Evolutionary conservation across 352 stramenopile species (phyloP), one percentile per base, ranked within the genome.

Genomic region (Pythium phragmiticola): DNA sequence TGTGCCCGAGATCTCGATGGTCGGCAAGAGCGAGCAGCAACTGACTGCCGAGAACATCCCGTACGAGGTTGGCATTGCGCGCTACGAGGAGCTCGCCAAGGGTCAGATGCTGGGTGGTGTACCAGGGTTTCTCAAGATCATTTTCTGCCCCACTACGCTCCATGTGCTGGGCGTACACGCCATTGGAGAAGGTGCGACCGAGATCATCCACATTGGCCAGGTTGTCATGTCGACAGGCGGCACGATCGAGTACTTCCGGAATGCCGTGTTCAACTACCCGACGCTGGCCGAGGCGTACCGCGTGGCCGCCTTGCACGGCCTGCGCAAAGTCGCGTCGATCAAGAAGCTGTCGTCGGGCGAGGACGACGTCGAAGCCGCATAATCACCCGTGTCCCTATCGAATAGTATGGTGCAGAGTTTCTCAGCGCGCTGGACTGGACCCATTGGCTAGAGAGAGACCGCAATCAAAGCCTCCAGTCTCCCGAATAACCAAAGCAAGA

Each of bases 201-300:
- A 95, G 62, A 95, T 95, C 69, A 93, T 95, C 66, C 87, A 95
- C 74, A 93, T 95, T 73, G 87, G 87, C 17, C 87, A 95, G 62
- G 85, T 94, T 23, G 85, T 90, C 26, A 94, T 94, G 82, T 88
- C 85, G 14, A 94, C 82, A 30, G 86, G 75, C 48, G 88, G 86
- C 42, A 91, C 82, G 19, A 75, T 97, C 50, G 84, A 95, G 50
- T 96, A 96, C 77, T 96, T 97, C 71, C 82, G 84, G 53, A 92
- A 92, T 56, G 86, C 89, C 23, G 89, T 97, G 61, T 96, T 97
- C 72, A 97, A 97, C 76, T 97, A 95, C 76, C 89, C 89, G 47
- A 97, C 88, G 28, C 73, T 97, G 53, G 88, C 88, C 13, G 89
- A 97, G 71, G 85, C 82, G 16, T 94, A 94, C 70, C 85, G 85